These are phyloP conservation scores for Ganoderma multipileum DNA, from an alignment of 1,284 basidiomycete species.

Conservation along the genomic window DNA sequence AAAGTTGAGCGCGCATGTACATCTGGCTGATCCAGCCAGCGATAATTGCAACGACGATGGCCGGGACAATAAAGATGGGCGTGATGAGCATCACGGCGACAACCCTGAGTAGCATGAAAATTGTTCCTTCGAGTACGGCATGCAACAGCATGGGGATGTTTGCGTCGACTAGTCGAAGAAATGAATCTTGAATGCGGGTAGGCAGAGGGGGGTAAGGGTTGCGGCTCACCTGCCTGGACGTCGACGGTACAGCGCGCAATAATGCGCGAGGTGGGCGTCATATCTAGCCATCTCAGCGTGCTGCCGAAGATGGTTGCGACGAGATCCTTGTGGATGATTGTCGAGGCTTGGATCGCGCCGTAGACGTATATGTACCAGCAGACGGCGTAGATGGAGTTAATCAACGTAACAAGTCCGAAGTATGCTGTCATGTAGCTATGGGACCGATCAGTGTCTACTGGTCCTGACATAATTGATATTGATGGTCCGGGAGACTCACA, in stretches of 20 bases:
- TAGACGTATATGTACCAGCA: constrained; percentile 43
- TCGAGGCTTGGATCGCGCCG: constrained; percentile 56
- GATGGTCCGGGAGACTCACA: constrained; percentile 35
- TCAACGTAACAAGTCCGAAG: constrained; percentile 41
- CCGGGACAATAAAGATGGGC: constrained; percentile 50
- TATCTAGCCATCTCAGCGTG: constrained; percentile 47
- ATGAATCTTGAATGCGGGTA: not conserved
- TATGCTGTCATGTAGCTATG: constrained; percentile 51
- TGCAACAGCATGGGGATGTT: constrained; percentile 39
- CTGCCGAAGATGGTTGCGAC: constrained; percentile 59
- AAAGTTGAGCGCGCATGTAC: constrained; percentile 76
- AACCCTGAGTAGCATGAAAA: constrained; percentile 36
- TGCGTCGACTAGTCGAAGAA: not conserved
- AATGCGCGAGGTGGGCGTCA: constrained; percentile 61
- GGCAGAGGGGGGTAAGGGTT: no score
- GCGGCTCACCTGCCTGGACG: constrained; percentile 41
- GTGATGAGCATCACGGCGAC: constrained; percentile 47
- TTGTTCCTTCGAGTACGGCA: constrained; percentile 34
- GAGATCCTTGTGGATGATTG: constrained; percentile 59
- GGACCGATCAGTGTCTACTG: not conserved
- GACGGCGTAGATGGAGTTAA: constrained; percentile 34
- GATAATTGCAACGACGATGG: constrained; percentile 47
- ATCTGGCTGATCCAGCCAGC: constrained; percentile 55
- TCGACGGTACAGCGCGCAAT: constrained; percentile 66
- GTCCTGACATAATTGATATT: not conserved